Evolutionary conservation across 2,329 filamentous ascomycete genomes (phyloP).

Genomic region (Ceratocystis ficicola): DNA sequence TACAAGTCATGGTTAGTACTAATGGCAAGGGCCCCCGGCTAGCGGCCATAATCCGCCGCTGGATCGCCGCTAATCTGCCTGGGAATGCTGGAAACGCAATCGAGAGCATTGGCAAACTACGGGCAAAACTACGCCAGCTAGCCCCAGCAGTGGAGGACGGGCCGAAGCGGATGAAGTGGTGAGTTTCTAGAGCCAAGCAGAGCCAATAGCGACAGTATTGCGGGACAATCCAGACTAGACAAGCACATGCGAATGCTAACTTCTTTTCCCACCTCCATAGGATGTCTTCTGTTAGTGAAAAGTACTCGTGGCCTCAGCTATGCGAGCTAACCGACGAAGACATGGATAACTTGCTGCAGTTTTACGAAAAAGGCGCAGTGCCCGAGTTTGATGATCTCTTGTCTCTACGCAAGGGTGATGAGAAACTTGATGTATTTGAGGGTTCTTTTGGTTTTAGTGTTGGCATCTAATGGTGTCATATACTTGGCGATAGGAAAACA

Average conservation of each 20-base stretch:
- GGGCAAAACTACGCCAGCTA: conserved; percentile 64
- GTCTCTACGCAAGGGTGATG: conserved; percentile 38
- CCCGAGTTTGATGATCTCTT: conserved; percentile 44
- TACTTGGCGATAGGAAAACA: neutral
- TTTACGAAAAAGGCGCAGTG: conserved; percentile 49
- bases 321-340: conserved; percentile 70
- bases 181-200: conserved; percentile 26
- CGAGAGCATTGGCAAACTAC: conserved; percentile 65
- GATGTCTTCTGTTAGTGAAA: conserved; percentile 88
- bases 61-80: conserved; percentile 67
- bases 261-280: conserved; percentile 33
- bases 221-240: too few species aligned
- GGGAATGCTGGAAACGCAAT: conserved; percentile 74
- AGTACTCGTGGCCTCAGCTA: conserved; percentile 73
- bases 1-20: conserved; percentile 98
- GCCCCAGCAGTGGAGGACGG: conserved; percentile 63
- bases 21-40: conserved; percentile 92
- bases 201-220: neutral
- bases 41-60: conserved; percentile 70
- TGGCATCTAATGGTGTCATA: conserved; percentile 27
- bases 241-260: conserved; percentile 5
- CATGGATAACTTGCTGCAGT: conserved; percentile 71
- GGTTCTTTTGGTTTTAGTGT: conserved; percentile 49
- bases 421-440: conserved; percentile 44
- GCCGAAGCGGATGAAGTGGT: conserved; percentile 84